Percentiles rank a stretch among this genome's conserved stretches.
Evolutionary conservation across 2,329 filamentous ascomycete genomes (phyloP).

Genomic region (Metarhizium humberi): DNA sequence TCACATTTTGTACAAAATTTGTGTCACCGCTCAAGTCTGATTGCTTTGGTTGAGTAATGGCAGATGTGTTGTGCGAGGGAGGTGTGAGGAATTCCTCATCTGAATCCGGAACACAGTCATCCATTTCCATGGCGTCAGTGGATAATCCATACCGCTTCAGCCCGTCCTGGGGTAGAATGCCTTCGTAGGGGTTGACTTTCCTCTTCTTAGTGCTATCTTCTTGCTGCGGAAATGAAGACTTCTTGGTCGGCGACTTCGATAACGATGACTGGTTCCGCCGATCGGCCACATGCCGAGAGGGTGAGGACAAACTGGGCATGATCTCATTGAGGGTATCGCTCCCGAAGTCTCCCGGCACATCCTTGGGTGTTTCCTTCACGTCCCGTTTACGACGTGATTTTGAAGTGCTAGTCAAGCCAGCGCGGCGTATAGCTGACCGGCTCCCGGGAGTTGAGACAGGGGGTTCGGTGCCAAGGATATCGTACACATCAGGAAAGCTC

Average conservation of each 20-base stretch:
- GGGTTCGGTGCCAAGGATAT: conserved; percentile 33
- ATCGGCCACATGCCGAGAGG: conserved; percentile 13
- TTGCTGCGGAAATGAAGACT: conserved; percentile 6
- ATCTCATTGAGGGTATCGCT: conserved; percentile 9
- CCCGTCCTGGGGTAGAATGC: conserved; percentile 1
- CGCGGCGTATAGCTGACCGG: conserved; percentile 13
- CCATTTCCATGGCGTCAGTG: conserved; percentile 1
- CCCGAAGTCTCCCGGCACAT: not conserved
- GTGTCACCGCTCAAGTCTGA: not conserved
- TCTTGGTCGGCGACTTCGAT: conserved; percentile 6
- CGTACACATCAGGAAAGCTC: conserved; percentile 45
- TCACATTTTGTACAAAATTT: not conserved
- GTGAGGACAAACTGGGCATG: conserved; percentile 14
- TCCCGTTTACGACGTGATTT: conserved; percentile 11
- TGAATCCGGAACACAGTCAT: conserved; percentile 42
- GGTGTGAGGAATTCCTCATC: conserved; percentile 43
- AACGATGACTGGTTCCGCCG: conserved; percentile 3
- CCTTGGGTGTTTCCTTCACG: conserved; percentile 6
- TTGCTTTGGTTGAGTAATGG: not conserved
- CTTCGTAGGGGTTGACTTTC: conserved; percentile 8
- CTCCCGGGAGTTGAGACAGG: conserved; percentile 25
- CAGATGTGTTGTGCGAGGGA: conserved; percentile 15
- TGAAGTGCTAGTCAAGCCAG: conserved; percentile 10
- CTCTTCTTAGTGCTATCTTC: conserved; percentile 9
- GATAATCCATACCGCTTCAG: conserved; percentile 6